These are phyloP conservation scores for Porodaedalea pini DNA, from an alignment of 1,284 basidiomycete genomes.

Conservation along the genomic window DNA sequence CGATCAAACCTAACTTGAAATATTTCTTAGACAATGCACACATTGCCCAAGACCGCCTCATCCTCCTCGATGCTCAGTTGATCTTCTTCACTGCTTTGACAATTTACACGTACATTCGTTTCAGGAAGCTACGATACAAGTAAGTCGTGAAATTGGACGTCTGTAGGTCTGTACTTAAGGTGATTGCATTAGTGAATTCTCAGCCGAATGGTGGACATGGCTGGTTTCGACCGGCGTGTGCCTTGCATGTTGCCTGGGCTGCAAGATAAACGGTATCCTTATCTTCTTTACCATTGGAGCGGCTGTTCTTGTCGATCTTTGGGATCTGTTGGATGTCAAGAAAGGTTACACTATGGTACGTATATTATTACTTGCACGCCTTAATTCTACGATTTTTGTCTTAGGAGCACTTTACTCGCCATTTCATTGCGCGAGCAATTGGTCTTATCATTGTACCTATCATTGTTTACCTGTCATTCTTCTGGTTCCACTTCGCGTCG, in stretches of 20 bases:
- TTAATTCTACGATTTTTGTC: conserved; percentile 12
- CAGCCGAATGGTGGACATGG: conserved; percentile 94
- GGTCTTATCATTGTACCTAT: conserved; percentile 90
- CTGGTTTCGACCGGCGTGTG: conserved; percentile 85
- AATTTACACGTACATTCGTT: conserved; percentile 92
- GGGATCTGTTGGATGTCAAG: conserved; percentile 89
- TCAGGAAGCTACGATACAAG: conserved; percentile 93
- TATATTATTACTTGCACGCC: conserved; percentile 14
- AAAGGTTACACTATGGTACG: conserved; percentile 82
- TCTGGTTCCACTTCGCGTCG: conserved; percentile 93
- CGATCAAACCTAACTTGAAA: neutral
- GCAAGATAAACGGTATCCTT: conserved; percentile 97
- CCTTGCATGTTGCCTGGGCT: conserved; percentile 94
- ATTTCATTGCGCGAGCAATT: conserved; percentile 83
- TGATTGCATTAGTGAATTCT: conserved; percentile 65
- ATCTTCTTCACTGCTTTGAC: conserved; percentile 96
- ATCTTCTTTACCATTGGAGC: conserved; percentile 88
- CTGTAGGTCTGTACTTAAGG: conserved; percentile 16
- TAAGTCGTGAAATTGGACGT: conserved; percentile 35
- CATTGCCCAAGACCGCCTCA: conserved; percentile 91
- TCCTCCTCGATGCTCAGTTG: conserved; percentile 91
- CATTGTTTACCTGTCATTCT: conserved; percentile 91
- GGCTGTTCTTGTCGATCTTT: conserved; percentile 91
- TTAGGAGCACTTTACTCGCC: conserved; percentile 86
- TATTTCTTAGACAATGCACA: conserved; percentile 83